Evolutionary conservation across 1,139 yeast species (phyloP), one percentile per base, ranked within the genome.

Genomic region (Keqinozyma sinolaborantium): DNA sequence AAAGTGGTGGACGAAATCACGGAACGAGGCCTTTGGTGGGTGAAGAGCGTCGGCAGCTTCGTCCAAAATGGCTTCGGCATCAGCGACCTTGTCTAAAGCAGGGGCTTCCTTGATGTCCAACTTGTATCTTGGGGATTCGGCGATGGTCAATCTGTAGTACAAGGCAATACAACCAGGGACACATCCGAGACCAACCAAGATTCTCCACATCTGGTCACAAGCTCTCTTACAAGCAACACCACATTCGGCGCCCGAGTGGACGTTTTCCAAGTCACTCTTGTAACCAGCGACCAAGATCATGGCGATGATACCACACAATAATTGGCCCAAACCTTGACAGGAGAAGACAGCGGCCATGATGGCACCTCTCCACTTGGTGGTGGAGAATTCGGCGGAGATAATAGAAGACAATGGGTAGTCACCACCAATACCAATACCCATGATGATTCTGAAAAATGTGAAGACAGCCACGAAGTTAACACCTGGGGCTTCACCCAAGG

Each of bases 341-440:
- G 95, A 90, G 60, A 85, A 85, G 35, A 85, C 95, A 26, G 95
- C 94, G 52, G 85, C 86, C 95, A 85, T 85, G 49, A 85, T 84
- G 43, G 95, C 95, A 70, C 95, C 95, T 80, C 95, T 83, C 94
- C 95, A 85, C 60, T 83, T 85, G 48, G 95, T 85, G 37, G 95
- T 83, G 23, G 95, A 76, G 51, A 85, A 85, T 66, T 85, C 95
- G 32, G 95, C 81, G 8, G 95, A 82, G 48, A 85, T 85, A 59
- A 85, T 83, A 26, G 97, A 92, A 26, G 97, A 88, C 63, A 92
- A 78, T 50, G 98, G 98, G 65, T 92, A 92, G 67, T 92, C 98
- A 74, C 97, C 98, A 70, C 98, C 98, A 52, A 92, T 94, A 79
- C 98, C 98, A 50, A 92, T 80, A 70, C 95, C 95, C 86, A 81